Conservation (phyloP, 805 yeast species). For the Metschnikowia lochheadii region DNA sequence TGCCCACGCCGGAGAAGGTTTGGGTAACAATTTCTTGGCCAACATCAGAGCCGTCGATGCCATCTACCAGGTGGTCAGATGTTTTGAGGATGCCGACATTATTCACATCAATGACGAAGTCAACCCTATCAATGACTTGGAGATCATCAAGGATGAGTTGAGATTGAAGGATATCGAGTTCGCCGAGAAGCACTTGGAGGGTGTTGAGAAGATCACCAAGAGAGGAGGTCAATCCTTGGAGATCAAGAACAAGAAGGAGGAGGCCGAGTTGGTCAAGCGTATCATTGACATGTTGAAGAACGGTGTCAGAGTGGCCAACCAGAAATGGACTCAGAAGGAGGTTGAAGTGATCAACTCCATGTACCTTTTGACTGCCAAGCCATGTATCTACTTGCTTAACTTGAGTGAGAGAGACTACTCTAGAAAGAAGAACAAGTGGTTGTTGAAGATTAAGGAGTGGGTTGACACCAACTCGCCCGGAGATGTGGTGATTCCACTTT, state of each 20-base stretch:
- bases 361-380: conserved; percentile 90
- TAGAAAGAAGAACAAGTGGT: conserved; percentile 84
- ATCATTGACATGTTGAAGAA: conserved; percentile 74
- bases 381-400: conserved; percentile 88
- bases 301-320: conserved; percentile 86
- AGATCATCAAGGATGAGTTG: conserved; percentile 85
- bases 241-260: conserved; percentile 84
- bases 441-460: conserved; percentile 84
- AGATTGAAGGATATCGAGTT: conserved; percentile 96
- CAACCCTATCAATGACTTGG: conserved; percentile 91
- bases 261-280: conserved; percentile 66
- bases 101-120: conserved; percentile 88
- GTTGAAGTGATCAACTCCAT: conserved; percentile 85
- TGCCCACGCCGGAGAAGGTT: conserved; percentile 56
- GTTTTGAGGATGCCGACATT: conserved; percentile 90
- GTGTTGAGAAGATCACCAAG: conserved; percentile 71
- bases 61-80: conserved; percentile 61
- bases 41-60: conserved; percentile 72
- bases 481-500: conserved; percentile 81
- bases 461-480: conserved; percentile 84
- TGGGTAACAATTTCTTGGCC: conserved; percentile 69
- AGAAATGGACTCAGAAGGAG: conserved; percentile 84
- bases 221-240: conserved; percentile 90
- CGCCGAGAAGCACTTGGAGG: conserved; percentile 75
- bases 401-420: conserved; percentile 84